These are phyloP conservation scores for Leccinum holopus DNA, from an alignment of 1,284 basidiomycete genomes.

Conservation along the genomic window DNA sequence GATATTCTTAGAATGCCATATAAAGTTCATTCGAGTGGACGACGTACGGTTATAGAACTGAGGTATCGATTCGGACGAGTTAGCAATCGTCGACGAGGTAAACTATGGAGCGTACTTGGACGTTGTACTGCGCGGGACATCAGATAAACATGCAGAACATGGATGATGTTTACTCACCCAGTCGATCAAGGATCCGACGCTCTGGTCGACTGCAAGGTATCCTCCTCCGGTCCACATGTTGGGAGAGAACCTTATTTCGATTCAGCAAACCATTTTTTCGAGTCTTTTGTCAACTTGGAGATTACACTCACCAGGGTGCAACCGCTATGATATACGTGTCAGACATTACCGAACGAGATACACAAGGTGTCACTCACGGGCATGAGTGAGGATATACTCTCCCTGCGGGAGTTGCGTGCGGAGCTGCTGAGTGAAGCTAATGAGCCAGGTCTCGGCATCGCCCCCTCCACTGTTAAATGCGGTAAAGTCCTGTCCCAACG, in stretches of 20 bases:
- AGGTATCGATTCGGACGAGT: neutral
- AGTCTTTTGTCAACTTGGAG: neutral
- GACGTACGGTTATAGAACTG: conserved; percentile 65
- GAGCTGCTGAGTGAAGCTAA: conserved; percentile 43
- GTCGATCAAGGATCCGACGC: conserved; percentile 58
- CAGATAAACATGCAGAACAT: neutral
- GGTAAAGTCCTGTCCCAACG: neutral
- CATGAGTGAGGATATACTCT: conserved; percentile 40
- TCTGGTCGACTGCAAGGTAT: conserved; percentile 49
- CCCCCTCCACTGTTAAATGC: conserved; percentile 38
- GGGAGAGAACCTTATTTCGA: conserved; percentile 28
- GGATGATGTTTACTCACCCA: conserved; percentile 36
- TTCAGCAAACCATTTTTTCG: neutral
- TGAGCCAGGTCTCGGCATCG: conserved; percentile 43
- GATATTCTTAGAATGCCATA: neutral
- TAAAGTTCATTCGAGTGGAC: neutral
- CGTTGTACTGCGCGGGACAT: conserved; percentile 38
- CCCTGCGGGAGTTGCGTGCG: conserved; percentile 38
- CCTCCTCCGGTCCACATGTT: conserved; percentile 43
- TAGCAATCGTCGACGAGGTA: neutral
- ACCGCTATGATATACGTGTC: conserved; percentile 20
- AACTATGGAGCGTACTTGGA: conserved; percentile 37
- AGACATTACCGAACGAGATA: neutral
- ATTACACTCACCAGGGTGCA: conserved; percentile 27
- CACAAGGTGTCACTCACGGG: conserved; percentile 31